phyloP scores from a whole-genome alignment of 306 rosid species.

The Cucumis cinereus region DNA sequence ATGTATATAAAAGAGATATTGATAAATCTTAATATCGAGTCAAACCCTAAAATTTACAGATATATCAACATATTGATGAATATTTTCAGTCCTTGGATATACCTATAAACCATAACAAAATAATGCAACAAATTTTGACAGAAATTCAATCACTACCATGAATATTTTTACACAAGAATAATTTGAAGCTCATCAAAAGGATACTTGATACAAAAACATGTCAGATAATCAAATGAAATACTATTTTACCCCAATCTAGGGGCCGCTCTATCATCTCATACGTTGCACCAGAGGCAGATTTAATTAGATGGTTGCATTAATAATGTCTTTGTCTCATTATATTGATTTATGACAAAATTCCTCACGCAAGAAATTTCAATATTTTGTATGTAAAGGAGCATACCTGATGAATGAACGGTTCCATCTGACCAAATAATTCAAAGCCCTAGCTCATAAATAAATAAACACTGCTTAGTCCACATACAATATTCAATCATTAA shows the following conservation, averaged over 20 bases:
- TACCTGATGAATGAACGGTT: slow-evolving; percentile 98
- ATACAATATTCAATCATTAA: slow-evolving; percentile 11
- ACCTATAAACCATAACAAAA: background rate
- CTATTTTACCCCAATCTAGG: background rate
- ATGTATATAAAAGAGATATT: too few relatives aligned
- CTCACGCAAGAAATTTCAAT: slow-evolving; percentile 1
- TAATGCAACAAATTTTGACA: background rate
- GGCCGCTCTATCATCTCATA: background rate
- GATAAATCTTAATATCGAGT: too few relatives aligned
- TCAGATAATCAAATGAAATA: background rate
- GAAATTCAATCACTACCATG: background rate
- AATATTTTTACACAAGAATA: background rate
- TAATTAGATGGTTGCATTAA: background rate
- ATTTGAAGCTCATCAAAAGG: background rate
- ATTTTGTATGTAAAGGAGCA: background rate
- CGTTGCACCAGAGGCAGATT: background rate
- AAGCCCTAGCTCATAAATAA: slow-evolving; percentile 49
- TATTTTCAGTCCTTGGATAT: background rate
- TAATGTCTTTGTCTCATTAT: background rate
- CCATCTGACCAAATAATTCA: slow-evolving; percentile 84
- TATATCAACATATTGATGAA: too few relatives aligned
- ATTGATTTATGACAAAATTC: background rate
- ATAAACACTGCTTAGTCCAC: slow-evolving; percentile 17
- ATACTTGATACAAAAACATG: background rate
- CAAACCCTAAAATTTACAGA: too few relatives aligned